Conservation (phyloP, 139 green algal species). For the Chlamydomonas urium region DNA sequence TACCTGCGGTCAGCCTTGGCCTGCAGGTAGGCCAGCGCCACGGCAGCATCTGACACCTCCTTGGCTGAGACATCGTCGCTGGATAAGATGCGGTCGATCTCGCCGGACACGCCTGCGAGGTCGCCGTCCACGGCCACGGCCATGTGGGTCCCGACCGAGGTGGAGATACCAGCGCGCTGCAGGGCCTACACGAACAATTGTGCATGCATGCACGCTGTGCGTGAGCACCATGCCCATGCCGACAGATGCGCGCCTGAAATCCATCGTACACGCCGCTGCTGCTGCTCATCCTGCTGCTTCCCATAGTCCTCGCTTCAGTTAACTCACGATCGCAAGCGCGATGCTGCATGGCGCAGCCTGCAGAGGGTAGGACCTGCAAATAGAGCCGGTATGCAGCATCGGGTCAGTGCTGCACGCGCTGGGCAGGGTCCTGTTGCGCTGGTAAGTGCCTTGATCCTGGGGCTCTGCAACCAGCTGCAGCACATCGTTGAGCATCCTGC, state of each 20-base stretch:
- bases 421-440: neutral
- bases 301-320: neutral
- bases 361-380: neutral
- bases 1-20: slow-evolving; percentile 45
- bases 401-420: no score
- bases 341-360: neutral
- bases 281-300: no score
- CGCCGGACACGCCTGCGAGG: slow-evolving; percentile 3
- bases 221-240: no score
- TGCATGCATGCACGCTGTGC: neutral
- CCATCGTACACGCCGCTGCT: no score
- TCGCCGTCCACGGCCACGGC: slow-evolving; percentile 22
- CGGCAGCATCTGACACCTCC: slow-evolving; percentile 49
- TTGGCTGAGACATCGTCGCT: slow-evolving; percentile 19
- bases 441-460: neutral
- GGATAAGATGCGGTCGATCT: slow-evolving; percentile 20
- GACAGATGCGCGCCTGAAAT: no score
- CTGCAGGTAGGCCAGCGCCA: slow-evolving; percentile 47
- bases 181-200: slow-evolving; percentile 6
- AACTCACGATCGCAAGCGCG: neutral
- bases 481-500: neutral
- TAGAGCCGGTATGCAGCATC: no score
- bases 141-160: neutral
- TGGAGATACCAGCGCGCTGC: slow-evolving; percentile 10
- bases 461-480: neutral